A percentile compares a stretch with the other conserved stretches of the same genome.
Conservation (phyloP, 2,329 filamentous ascomycete genomes). For the Ceratocystis colombiana region DNA sequence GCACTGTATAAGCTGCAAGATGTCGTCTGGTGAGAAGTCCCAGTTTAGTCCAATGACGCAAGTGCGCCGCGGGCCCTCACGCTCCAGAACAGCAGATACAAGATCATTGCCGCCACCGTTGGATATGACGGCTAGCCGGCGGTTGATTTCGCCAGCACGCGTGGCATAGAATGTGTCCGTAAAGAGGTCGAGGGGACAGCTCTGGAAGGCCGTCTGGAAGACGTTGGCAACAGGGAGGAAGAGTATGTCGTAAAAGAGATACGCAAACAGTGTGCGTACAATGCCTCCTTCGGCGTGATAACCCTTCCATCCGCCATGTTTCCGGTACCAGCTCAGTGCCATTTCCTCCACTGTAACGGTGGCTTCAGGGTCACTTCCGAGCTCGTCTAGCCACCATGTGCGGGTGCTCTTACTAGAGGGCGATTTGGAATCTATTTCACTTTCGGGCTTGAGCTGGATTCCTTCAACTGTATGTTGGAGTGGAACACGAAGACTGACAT, state of each 20-base stretch:
- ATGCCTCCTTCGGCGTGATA: slow-evolving; percentile 91
- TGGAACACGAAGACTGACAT: slow-evolving; percentile 68
- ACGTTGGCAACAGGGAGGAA: slow-evolving; percentile 93
- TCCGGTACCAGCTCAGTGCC: slow-evolving; percentile 79
- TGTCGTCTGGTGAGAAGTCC: slow-evolving; percentile 69
- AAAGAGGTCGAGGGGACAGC: slow-evolving; percentile 82
- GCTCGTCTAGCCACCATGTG: slow-evolving; percentile 79
- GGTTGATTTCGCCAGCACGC: slow-evolving; percentile 81
- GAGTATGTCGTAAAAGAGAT: slow-evolving; percentile 85
- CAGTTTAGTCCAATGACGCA: slow-evolving; percentile 89
- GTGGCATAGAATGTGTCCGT: slow-evolving; percentile 86
- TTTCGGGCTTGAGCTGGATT: slow-evolving; percentile 51
- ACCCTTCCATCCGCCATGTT: slow-evolving; percentile 72
- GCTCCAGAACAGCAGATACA: slow-evolving; percentile 56
- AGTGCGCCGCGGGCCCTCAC: slow-evolving; percentile 59
- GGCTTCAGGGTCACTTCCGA: slow-evolving; percentile 46
- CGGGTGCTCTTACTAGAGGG: slow-evolving; percentile 45
- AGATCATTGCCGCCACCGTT: slow-evolving; percentile 66
- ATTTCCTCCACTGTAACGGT: slow-evolving; percentile 88
- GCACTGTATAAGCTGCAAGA: slow-evolving; percentile 67
- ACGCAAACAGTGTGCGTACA: slow-evolving; percentile 78
- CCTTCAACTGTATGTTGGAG: slow-evolving; percentile 67
- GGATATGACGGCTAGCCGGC: slow-evolving; percentile 71
- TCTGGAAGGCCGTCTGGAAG: slow-evolving; percentile 92
- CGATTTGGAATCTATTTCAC: not conserved